Conservation (phyloP, 2,329 filamentous ascomycete species). For the Cercospora zeina region DNA sequence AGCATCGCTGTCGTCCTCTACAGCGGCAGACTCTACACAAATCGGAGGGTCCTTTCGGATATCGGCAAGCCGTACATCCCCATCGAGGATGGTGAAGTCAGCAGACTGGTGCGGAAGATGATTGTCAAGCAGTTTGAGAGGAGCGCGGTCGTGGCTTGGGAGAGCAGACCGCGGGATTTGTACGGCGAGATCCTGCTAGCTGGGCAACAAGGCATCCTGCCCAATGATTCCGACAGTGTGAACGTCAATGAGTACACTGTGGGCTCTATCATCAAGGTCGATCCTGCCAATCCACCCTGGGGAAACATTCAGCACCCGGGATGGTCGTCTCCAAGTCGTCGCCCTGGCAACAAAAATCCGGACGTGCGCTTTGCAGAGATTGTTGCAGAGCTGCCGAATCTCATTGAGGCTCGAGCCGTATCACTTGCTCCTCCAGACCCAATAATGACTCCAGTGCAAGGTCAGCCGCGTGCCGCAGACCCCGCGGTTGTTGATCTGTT, state of each 20-base stretch:
- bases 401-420: conserved; percentile 92
- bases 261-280: conserved; percentile 43
- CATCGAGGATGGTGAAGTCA: conserved; percentile 80
- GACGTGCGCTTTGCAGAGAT: conserved; percentile 82
- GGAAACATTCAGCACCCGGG: conserved; percentile 81
- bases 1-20: conserved; percentile 74
- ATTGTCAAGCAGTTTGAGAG: conserved; percentile 70
- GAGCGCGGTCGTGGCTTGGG: conserved; percentile 79
- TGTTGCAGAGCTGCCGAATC: conserved; percentile 77
- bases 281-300: conserved; percentile 63
- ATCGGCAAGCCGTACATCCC: conserved; percentile 89
- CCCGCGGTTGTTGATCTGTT: conserved; percentile 65
- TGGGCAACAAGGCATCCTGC: conserved; percentile 35
- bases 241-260: conserved; percentile 33
- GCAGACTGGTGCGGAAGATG: conserved; percentile 70
- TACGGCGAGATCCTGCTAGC: conserved; percentile 38
- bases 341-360: conserved; percentile 64
- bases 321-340: conserved; percentile 73
- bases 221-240: conserved; percentile 25
- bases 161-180: conserved; percentile 67
- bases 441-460: conserved; percentile 46
- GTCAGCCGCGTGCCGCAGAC: conserved; percentile 30
- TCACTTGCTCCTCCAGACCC: conserved; percentile 69
- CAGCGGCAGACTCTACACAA: conserved; percentile 80
- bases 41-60: conserved; percentile 71